These are phyloP conservation scores for Saturnispora quitensis DNA, from an alignment of 805 yeast genomes.

Conservation along the genomic window DNA sequence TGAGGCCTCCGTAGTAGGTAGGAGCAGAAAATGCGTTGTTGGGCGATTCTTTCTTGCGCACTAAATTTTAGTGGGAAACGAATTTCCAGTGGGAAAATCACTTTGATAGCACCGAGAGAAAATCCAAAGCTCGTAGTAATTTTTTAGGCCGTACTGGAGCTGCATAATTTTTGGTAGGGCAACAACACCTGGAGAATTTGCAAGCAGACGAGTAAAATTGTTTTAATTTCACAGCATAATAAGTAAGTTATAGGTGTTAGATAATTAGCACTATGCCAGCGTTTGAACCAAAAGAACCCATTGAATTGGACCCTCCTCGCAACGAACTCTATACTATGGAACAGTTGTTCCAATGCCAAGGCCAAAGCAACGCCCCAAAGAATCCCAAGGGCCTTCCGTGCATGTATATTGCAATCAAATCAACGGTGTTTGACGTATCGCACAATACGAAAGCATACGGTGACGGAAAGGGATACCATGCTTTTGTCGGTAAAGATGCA, in stretches of 20 bases:
- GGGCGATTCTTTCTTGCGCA: background rate
- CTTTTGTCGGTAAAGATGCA: slow-evolving; percentile 69
- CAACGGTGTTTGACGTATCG: slow-evolving; percentile 72
- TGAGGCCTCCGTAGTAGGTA: background rate
- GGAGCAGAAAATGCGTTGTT: background rate
- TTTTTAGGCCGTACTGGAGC: no score
- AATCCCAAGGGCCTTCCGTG: slow-evolving; percentile 8
- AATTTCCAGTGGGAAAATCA: background rate
- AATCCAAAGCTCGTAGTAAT: background rate
- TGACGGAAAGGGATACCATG: slow-evolving; percentile 63
- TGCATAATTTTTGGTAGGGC: background rate
- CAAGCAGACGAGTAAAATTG: background rate
- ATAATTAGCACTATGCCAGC: background rate
- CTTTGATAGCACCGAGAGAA: background rate
- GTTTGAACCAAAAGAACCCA: slow-evolving; percentile 40
- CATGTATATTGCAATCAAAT: slow-evolving; percentile 68
- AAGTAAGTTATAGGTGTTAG: no score
- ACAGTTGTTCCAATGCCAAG: slow-evolving; percentile 15
- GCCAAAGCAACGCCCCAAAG: slow-evolving; percentile 18
- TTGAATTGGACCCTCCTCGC: slow-evolving; percentile 43
- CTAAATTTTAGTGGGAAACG: background rate
- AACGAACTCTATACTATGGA: slow-evolving; percentile 31
- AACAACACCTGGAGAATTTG: no score
- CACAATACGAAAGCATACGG: slow-evolving; percentile 62
- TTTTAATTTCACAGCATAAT: background rate